Evolutionary conservation across 306 rosid genomes (phyloP).

Genomic region (Vigna hirtella): DNA sequence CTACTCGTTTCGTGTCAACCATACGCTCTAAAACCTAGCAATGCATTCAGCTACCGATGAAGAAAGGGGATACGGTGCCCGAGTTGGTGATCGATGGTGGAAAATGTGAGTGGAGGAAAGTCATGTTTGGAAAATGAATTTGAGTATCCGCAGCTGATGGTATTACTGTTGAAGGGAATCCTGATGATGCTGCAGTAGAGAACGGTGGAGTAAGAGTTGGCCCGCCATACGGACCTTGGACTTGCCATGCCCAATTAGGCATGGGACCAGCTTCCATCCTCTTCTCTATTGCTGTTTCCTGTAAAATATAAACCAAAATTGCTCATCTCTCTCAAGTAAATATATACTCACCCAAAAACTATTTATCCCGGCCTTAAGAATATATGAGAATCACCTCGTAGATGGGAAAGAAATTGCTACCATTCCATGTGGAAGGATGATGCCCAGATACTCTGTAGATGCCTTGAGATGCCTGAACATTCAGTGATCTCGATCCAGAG

Average conservation of each 20-base stretch:
- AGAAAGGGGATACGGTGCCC: slow-evolving; percentile 57
- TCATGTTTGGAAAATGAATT: slow-evolving; percentile 57
- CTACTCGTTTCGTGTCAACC: slow-evolving; percentile 29
- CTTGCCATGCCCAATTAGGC: slow-evolving; percentile 69
- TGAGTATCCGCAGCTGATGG: slow-evolving; percentile 70
- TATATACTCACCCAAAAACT: not conserved
- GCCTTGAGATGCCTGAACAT: slow-evolving; percentile 55
- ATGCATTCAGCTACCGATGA: slow-evolving; percentile 60
- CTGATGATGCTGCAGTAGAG: slow-evolving; percentile 99
- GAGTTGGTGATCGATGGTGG: slow-evolving; percentile 55
- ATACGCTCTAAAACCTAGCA: slow-evolving; percentile 28
- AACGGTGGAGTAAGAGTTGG: slow-evolving; percentile 62
- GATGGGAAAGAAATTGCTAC: slow-evolving; percentile 59
- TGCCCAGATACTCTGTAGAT: slow-evolving; percentile 54
- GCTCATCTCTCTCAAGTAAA: not conserved
- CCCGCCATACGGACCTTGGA: slow-evolving; percentile 61
- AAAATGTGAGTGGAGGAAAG: slow-evolving; percentile 54
- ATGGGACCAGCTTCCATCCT: slow-evolving; percentile 61
- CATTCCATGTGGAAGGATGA: slow-evolving; percentile 59
- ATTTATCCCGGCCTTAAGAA: not conserved
- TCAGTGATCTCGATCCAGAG: slow-evolving; percentile 56
- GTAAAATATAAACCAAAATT: slow-evolving; percentile 27
- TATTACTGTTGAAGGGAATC: slow-evolving; percentile 76
- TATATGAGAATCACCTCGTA: slow-evolving; percentile 54
- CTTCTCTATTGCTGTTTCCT: slow-evolving; percentile 87